Percentiles rank a stretch among this genome's conserved stretches.
Conservation (phyloP, 2,329 filamentous ascomycete species). For the Septoria linicola region DNA sequence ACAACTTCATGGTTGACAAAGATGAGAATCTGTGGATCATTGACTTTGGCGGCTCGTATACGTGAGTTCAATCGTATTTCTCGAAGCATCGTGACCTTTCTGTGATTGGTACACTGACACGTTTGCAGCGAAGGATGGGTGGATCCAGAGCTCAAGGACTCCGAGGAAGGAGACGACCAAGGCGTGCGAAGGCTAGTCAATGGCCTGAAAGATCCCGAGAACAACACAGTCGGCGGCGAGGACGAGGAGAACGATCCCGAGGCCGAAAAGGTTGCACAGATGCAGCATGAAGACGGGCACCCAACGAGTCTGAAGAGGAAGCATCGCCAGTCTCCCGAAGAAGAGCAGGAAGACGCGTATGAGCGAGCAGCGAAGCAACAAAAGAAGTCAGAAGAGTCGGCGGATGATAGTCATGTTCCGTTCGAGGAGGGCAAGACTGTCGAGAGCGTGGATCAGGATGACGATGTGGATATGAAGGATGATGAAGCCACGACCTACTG, state of each 20-base stretch:
- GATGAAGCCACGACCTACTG: too few relatives aligned
- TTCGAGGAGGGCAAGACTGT: slow-evolving; percentile 10
- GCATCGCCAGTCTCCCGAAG: slow-evolving; percentile 3
- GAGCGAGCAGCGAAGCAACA: slow-evolving; percentile 9
- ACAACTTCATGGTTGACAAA: slow-evolving; percentile 43
- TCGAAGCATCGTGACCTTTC: too few relatives aligned
- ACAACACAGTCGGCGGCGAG: slow-evolving; percentile 18
- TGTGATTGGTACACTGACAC: too few relatives aligned
- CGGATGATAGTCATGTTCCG: slow-evolving; percentile 1
- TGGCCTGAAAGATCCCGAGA: slow-evolving; percentile 33
- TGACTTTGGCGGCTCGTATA: slow-evolving; percentile 42
- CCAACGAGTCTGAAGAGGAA: slow-evolving; percentile 10
- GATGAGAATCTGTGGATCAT: slow-evolving; percentile 42
- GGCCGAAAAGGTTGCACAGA: not conserved
- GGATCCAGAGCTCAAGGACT: slow-evolving; percentile 38
- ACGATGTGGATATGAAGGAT: not conserved
- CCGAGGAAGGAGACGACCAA: slow-evolving; percentile 38
- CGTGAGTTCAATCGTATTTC: too few relatives aligned
- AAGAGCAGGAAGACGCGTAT: slow-evolving; percentile 11
- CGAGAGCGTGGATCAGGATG: slow-evolving; percentile 3
- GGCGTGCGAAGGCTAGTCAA: slow-evolving; percentile 35
- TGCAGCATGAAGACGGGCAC: slow-evolving; percentile 11
- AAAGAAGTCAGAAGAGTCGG: slow-evolving; percentile 8
- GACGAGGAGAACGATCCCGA: slow-evolving; percentile 19
- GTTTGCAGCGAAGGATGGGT: slow-evolving; percentile 44